Conservation (phyloP, 371 early-diverging fungal species). For the Ordospora colligata region DNA sequence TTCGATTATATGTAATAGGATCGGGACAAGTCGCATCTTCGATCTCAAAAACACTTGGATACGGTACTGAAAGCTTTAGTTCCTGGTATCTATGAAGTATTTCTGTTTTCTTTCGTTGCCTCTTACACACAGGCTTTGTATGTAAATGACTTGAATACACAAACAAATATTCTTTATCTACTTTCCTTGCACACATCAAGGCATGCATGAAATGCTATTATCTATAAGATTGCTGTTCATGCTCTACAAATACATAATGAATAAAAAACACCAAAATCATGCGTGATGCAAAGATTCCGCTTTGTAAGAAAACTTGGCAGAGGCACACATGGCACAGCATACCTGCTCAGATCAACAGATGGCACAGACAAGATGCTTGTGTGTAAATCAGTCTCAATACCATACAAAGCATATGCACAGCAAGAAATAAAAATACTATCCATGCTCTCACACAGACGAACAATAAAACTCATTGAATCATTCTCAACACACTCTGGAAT, state of each 20-base stretch:
- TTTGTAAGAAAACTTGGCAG: constrained; percentile 55
- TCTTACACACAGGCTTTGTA: not conserved
- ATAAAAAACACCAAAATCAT: not conserved
- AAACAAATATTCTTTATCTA: too few relatives aligned
- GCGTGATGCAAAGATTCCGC: constrained; percentile 46
- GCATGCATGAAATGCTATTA: too few relatives aligned
- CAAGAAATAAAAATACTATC: constrained; percentile 77
- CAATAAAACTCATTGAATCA: constrained; percentile 72
- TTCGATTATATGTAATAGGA: constrained; percentile 72
- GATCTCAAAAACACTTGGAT: constrained; percentile 76
- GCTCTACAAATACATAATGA: not conserved
- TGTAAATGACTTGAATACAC: too few relatives aligned
- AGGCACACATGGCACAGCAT: constrained; percentile 57
- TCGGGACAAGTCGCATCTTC: constrained; percentile 80
- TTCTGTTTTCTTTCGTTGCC: not conserved
- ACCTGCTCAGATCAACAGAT: constrained; percentile 36
- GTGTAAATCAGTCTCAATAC: constrained; percentile 45
- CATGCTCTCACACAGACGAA: constrained; percentile 76
- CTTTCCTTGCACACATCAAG: too few relatives aligned
- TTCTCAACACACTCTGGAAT: constrained; percentile 63
- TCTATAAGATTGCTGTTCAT: not conserved
- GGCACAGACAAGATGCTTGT: constrained; percentile 21
- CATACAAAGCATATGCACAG: constrained; percentile 58
- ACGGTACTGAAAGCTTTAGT: constrained; percentile 72
- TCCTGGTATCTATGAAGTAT: constrained; percentile 28